Conservation (phyloP, 116 monocot genomes). For the Dioscorea cayenensis region DNA sequence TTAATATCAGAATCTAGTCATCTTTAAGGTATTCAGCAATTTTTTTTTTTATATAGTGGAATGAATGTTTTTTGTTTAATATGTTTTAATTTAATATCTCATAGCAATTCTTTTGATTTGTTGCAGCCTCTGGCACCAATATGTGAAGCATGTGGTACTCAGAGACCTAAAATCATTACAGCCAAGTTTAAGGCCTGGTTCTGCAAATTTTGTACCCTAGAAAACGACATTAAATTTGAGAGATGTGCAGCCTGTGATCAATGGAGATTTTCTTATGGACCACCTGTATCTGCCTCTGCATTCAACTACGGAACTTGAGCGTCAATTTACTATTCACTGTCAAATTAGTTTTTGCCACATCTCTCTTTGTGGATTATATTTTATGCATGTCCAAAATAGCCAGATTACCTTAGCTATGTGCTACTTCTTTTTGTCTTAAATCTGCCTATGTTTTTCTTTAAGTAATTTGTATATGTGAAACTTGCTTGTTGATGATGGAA, state of each 20-base stretch:
- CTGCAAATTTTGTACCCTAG: conserved; percentile 79
- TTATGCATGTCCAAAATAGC: background rate
- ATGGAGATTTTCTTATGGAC: conserved; percentile 67
- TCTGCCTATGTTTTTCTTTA: too few relatives aligned
- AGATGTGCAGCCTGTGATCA: conserved; percentile 65
- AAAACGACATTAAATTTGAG: conserved; percentile 53
- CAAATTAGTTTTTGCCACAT: background rate
- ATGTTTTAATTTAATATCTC: background rate
- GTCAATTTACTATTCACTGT: background rate
- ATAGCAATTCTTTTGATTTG: background rate
- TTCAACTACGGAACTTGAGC: conserved; percentile 47
- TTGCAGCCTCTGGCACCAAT: conserved; percentile 43
- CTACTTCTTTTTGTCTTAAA: too few relatives aligned
- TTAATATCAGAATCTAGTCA: background rate
- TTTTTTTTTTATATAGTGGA: too few relatives aligned
- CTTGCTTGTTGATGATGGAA: too few relatives aligned
- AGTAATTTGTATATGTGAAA: too few relatives aligned
- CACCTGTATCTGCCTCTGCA: conserved; percentile 34
- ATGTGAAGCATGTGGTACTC: conserved; percentile 72
- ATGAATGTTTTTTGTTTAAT: too few relatives aligned
- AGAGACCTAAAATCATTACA: conserved; percentile 30
- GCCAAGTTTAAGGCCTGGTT: conserved; percentile 52
- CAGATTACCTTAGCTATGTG: too few relatives aligned
- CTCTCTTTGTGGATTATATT: background rate
- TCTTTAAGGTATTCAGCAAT: too few relatives aligned